A percentile compares a stretch with the other conserved stretches of the same genome.
phyloP scores from a whole-genome alignment of 192 early-diverging fungal genomes.

The Coemansia sp. region DNA sequence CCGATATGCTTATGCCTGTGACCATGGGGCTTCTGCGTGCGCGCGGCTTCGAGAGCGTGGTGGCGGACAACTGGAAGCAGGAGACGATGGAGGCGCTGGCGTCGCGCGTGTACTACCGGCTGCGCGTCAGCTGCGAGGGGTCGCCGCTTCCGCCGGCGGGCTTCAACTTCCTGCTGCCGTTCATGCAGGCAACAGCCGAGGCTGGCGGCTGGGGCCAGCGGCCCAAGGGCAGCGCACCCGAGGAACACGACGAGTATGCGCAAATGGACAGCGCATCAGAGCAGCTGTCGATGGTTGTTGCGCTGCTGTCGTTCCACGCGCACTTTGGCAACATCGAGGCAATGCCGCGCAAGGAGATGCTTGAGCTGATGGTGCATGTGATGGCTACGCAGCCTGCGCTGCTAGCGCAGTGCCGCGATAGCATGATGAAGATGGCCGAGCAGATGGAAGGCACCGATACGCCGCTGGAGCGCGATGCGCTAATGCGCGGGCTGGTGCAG shows the following conservation, averaged over 20 bases:
- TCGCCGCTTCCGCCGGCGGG: constrained; percentile 60
- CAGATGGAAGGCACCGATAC: constrained; percentile 49
- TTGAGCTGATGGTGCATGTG: constrained; percentile 58
- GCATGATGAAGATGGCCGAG: constrained; percentile 60
- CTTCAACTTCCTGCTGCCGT: constrained; percentile 66
- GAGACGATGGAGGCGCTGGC: constrained; percentile 46
- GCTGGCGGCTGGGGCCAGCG: constrained; percentile 61
- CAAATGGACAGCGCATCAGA: constrained; percentile 53
- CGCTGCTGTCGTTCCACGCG: constrained; percentile 66
- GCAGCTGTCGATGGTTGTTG: constrained; percentile 67
- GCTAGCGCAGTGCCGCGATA: constrained; percentile 38
- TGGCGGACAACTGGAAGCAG: constrained; percentile 32
- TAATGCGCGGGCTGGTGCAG: constrained; percentile 31
- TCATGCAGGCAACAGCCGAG: constrained; percentile 64
- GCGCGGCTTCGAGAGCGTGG: constrained; percentile 23
- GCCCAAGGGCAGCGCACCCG: constrained; percentile 22
- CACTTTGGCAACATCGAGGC: constrained; percentile 29
- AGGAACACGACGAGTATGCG: constrained; percentile 53
- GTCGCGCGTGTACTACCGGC: constrained; percentile 65
- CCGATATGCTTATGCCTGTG: constrained; percentile 21
- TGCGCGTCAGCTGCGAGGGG: constrained; percentile 62
- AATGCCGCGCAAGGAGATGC: constrained; percentile 67
- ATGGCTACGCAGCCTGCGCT: constrained; percentile 61
- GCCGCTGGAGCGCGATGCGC: constrained; percentile 35
- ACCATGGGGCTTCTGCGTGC: constrained; percentile 41